Evolutionary conservation across 2,329 filamentous ascomycete genomes (phyloP).

Genomic region (Aspergillus novofumigatus): DNA sequence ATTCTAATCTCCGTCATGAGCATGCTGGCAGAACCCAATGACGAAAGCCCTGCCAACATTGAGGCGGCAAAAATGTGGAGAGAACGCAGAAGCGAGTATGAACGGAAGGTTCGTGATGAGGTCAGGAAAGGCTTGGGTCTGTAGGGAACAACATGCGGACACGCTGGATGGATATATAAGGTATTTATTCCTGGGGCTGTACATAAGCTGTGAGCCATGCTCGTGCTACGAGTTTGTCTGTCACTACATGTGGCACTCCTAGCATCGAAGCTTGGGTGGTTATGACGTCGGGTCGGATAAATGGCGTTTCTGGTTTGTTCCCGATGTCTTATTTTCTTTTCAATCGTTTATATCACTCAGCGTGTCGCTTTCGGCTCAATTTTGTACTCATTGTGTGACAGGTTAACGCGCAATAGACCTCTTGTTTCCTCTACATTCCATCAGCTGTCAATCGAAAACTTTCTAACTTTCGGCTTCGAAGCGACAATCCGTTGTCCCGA

Average conservation of each 20-base stretch:
- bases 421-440: neutral
- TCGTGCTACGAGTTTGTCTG: neutral
- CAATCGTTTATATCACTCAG: neutral
- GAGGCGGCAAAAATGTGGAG: conserved; percentile 97
- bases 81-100: conserved; percentile 77
- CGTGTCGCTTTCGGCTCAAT: conserved; percentile 9
- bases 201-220: neutral
- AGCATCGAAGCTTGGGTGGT: neutral
- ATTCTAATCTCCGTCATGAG: conserved; percentile 96
- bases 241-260: neutral
- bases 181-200: neutral
- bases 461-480: neutral
- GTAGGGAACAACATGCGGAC: conserved; percentile 36
- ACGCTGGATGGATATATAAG: neutral
- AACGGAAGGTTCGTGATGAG: conserved; percentile 76
- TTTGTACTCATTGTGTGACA: conserved; percentile 10
- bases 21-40: conserved; percentile 96
- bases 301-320: conserved; percentile 20
- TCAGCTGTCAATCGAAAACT: neutral
- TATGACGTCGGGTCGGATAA: neutral
- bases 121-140: conserved; percentile 76
- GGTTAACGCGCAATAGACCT: neutral
- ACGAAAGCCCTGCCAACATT: conserved; percentile 93
- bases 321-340: conserved; percentile 2
- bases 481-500: neutral